Base-by-base conservation (phyloP, 106 monocot genomes). In the Platanthera zijinensis region DNA sequence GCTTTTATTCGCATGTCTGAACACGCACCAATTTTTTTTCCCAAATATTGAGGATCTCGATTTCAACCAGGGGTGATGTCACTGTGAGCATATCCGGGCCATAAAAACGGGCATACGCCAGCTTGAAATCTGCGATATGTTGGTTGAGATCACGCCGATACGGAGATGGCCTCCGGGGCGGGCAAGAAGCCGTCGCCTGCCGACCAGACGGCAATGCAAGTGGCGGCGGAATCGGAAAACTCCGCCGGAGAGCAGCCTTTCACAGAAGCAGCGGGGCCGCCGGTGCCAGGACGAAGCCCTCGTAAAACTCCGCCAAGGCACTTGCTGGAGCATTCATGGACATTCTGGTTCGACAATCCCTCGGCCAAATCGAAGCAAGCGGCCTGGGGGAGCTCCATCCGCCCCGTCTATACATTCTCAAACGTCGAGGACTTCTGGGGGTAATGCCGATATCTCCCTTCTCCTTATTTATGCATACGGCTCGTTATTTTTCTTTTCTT, bases 371-470 rank as follows among this genome's bases (percentile, higher is more conserved):
- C 78, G 4, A 87, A 79, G 83, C 84, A 84, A 59, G 78, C 71
- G 18, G 73, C 80, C 2, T 90, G 90, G 90, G 90, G 90, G 2
- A 84, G 83, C 78, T 83, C 84, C 61, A 82, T 85, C 69, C 80
- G 81, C 53, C 75, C 75, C 69, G 71, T 90, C 75, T 78, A 85
- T 74, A 90, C 90, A 48, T 90, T 90, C 62, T 52, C 80, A 39
- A 84, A 84, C 10, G 81, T 87, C 64, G 83, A 90, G 62, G 90
- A 90, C 51, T 86, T 90, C 76, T 90, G 90, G 87, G 77, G 87
- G 87, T 87, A 50, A 49, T 72, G 19, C 25, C 25, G 25, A 25
- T 72, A 22, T 50, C 18, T 18, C 5, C 22, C 0, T 14, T 48
- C 48, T 66, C 66, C 12, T 11, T 66, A 15, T 7, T n/a, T 70